Evolutionary conservation across 2,329 filamentous ascomycete genomes (phyloP).

Genomic region (Fusarium pininemorale): DNA sequence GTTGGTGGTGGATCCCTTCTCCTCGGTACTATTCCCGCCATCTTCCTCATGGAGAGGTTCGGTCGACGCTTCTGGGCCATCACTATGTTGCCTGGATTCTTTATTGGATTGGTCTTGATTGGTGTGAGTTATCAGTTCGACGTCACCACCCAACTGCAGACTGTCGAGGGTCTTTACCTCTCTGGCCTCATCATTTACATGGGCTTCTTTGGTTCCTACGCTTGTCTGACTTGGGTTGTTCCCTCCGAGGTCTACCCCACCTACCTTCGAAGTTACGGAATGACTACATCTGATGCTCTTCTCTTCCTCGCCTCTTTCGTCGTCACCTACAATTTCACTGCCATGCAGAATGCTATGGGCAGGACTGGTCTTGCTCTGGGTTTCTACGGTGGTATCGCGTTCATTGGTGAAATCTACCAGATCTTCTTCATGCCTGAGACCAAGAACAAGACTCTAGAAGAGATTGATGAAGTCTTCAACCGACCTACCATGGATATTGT

Average conservation of each 20-base stretch:
- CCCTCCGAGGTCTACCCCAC: conserved; percentile 78
- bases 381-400: conserved; percentile 78
- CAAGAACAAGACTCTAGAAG: conserved; percentile 73
- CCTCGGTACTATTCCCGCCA: conserved; percentile 73
- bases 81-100: conserved; percentile 76
- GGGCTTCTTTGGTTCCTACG: conserved; percentile 73
- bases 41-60: conserved; percentile 76
- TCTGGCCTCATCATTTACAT: conserved; percentile 75
- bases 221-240: conserved; percentile 71
- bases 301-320: conserved; percentile 77
- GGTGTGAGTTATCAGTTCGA: conserved; percentile 70
- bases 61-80: conserved; percentile 80
- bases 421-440: conserved; percentile 81
- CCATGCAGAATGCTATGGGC: conserved; percentile 75
- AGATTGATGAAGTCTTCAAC: conserved; percentile 74
- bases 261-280: conserved; percentile 76
- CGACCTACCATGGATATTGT: conserved; percentile 71
- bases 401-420: conserved; percentile 76
- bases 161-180: conserved; percentile 69
- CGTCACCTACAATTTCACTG: conserved; percentile 78
- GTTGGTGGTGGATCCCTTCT: conserved; percentile 75
- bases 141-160: conserved; percentile 54
- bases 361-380: conserved; percentile 72
- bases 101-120: conserved; percentile 73
- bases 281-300: conserved; percentile 74